Conservation (phyloP, 2,329 filamentous ascomycete species). For the Ascomycota sp. region DNA sequence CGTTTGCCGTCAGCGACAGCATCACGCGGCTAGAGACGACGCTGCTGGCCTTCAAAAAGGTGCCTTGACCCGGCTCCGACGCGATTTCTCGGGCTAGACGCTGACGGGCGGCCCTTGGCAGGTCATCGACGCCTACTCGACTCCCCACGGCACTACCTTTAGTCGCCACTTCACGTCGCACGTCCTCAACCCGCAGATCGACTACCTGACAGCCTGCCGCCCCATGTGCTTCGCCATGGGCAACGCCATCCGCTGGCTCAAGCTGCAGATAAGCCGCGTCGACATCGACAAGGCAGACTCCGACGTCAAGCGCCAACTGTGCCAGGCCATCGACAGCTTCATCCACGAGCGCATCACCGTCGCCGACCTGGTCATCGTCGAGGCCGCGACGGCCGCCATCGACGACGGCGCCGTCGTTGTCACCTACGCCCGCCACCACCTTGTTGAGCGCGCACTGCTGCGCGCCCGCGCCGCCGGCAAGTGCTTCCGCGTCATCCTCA, state of each 20-base stretch:
- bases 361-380: conserved; percentile 67
- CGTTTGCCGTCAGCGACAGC: conserved; percentile 73
- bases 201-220: conserved; percentile 80
- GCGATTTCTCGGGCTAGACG: too few relatives aligned
- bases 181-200: conserved; percentile 81
- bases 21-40: conserved; percentile 74
- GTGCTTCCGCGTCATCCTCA: conserved; percentile 60
- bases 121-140: conserved; percentile 85
- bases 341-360: conserved; percentile 75
- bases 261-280: conserved; percentile 74
- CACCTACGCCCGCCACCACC: conserved; percentile 65
- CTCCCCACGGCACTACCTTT: conserved; percentile 62
- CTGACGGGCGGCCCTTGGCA: conserved; percentile 12
- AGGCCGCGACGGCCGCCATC: conserved; percentile 54
- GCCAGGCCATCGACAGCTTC: conserved; percentile 67
- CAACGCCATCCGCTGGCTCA: conserved; percentile 85
- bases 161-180: conserved; percentile 81
- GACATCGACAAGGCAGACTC: conserved; percentile 67
- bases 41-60: conserved; percentile 70
- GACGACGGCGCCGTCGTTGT: conserved; percentile 60
- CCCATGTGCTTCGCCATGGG: conserved; percentile 93
- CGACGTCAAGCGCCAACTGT: conserved; percentile 58
- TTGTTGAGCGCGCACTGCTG: conserved; percentile 65
- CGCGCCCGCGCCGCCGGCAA: conserved; percentile 47
- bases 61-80: conserved; percentile 11